phyloP scores from a whole-genome alignment of 345 rosid species.

The Lumnitzera littorea region DNA sequence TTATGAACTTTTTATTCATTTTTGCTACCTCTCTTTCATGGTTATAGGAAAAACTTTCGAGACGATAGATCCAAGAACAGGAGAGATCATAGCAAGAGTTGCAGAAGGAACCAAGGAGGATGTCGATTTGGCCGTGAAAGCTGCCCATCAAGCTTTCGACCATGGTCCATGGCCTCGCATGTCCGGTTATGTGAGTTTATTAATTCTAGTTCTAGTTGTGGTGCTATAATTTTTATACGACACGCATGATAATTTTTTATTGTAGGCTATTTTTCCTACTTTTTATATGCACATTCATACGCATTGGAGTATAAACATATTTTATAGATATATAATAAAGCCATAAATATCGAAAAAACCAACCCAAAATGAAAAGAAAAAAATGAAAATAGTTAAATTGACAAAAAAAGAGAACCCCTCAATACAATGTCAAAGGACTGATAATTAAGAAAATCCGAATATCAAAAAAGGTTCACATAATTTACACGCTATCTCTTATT shows the following conservation, averaged over 20 bases:
- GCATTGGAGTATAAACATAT: not conserved
- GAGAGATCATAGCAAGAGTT: slow-evolving; percentile 28
- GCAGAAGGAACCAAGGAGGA: slow-evolving; percentile 56
- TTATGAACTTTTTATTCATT: too few relatives aligned
- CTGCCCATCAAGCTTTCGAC: slow-evolving; percentile 62
- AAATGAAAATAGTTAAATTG: too few relatives aligned
- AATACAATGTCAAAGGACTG: too few relatives aligned
- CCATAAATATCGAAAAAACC: too few relatives aligned
- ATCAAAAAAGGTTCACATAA: too few relatives aligned
- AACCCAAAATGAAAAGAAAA: too few relatives aligned
- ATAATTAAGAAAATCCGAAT: too few relatives aligned
- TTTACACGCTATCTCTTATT: too few relatives aligned
- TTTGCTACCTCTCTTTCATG: not conserved
- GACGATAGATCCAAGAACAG: slow-evolving; percentile 52
- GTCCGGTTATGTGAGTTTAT: slow-evolving; percentile 42
- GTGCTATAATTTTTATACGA: too few relatives aligned
- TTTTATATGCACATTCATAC: not conserved
- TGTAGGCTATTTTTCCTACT: not conserved
- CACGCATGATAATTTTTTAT: too few relatives aligned
- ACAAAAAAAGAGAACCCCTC: too few relatives aligned
- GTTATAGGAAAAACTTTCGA: slow-evolving; percentile 42
- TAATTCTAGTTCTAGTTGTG: not conserved
- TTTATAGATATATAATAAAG: not conserved
- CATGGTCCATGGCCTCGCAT: slow-evolving; percentile 66
- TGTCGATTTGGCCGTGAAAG: slow-evolving; percentile 50